These are phyloP conservation scores for Scheffersomyces illinoinensis DNA, from an alignment of 1,139 yeast species.

Conservation along the genomic window DNA sequence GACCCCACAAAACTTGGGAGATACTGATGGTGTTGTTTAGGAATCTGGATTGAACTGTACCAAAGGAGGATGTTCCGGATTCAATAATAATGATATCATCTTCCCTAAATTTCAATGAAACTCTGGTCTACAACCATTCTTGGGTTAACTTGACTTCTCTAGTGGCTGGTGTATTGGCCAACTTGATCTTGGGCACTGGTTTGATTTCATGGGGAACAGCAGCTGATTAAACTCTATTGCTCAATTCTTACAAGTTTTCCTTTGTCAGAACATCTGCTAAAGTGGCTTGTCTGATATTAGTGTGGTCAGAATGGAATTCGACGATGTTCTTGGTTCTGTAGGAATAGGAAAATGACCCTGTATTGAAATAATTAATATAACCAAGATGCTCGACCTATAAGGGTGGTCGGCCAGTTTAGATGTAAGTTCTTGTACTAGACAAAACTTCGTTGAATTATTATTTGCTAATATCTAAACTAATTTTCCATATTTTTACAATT, in stretches of 20 bases:
- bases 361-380: no score
- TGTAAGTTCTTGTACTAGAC: no score
- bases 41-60: conserved; percentile 38
- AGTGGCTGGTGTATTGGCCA: conserved; percentile 28
- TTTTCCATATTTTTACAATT: no score
- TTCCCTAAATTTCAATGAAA: conserved; percentile 33
- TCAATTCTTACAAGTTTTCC: conserved; percentile 55
- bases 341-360: conserved; percentile 84
- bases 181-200: conserved; percentile 48
- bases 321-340: conserved; percentile 78
- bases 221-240: conserved; percentile 34
- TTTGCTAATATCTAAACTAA: no score
- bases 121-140: conserved; percentile 37
- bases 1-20: conserved; percentile 39
- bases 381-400: no score
- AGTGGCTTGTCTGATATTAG: conserved; percentile 72
- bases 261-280: conserved; percentile 83
- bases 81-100: conserved; percentile 40
- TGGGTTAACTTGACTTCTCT: conserved; percentile 25
- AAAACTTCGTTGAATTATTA: no score
- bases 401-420: no score
- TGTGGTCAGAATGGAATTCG: conserved; percentile 88
- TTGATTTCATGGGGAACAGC: conserved; percentile 42
- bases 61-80: conserved; percentile 46
- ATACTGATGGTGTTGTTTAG: conserved; percentile 39